A percentile compares a stretch with the other conserved stretches of the same genome.
phyloP scores from a whole-genome alignment of 2,329 filamentous ascomycete genomes.

The Nannizzia gypsea region DNA sequence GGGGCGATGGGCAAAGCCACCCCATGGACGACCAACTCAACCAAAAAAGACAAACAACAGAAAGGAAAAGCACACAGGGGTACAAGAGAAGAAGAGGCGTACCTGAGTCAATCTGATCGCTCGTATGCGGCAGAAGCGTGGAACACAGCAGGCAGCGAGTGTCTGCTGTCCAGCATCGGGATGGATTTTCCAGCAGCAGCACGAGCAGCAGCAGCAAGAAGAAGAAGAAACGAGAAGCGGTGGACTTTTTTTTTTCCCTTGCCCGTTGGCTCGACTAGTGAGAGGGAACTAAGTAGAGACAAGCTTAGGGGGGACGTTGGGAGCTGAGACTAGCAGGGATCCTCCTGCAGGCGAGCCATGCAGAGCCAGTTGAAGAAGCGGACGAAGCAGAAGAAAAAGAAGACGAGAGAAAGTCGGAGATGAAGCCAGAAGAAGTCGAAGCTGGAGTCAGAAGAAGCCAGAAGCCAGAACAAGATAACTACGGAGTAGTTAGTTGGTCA shows the following conservation, averaged over 20 bases:
- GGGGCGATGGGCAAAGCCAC: too few species aligned
- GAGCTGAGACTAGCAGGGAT: neutral
- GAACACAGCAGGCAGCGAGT: neutral
- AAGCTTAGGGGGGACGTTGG: neutral
- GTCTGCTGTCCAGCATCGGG: constrained; percentile 3
- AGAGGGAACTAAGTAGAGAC: neutral
- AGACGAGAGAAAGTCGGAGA: neutral
- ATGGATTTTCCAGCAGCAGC: neutral
- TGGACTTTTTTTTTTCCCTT: neutral
- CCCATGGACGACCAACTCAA: too few species aligned
- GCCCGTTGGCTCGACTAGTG: neutral
- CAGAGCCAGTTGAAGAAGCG: too few species aligned
- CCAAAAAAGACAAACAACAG: neutral
- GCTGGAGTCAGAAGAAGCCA: too few species aligned
- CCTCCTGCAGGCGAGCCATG: neutral
- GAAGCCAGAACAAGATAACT: too few species aligned
- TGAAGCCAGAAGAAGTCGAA: neutral
- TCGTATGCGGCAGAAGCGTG: constrained; percentile 2
- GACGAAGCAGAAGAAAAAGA: neutral
- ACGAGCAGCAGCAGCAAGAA: too few species aligned
- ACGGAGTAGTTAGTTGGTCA: too few species aligned
- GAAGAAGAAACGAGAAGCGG: neutral
- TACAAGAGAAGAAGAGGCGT: neutral
- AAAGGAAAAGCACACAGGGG: neutral
- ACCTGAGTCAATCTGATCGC: constrained; percentile 4